These are phyloP conservation scores for Exobasidium rhododendri DNA, from an alignment of 1,284 basidiomycete genomes.

Conservation along the genomic window DNA sequence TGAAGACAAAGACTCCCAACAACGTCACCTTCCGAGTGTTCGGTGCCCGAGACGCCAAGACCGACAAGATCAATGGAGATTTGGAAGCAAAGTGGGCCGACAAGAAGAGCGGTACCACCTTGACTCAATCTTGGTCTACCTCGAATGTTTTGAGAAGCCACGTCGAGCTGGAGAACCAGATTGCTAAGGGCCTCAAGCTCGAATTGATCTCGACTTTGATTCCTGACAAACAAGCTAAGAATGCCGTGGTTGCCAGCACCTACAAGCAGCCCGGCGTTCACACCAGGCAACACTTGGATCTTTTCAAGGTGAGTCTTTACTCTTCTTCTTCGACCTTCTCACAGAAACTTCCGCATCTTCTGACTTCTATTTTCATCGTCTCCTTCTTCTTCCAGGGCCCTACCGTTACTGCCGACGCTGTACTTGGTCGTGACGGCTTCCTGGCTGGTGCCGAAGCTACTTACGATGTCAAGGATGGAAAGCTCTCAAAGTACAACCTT, in stretches of 20 bases:
- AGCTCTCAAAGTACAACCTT: conserved; percentile 84
- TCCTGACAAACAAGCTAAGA: conserved; percentile 69
- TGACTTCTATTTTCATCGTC: conserved; percentile 50
- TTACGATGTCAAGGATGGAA: conserved; percentile 93
- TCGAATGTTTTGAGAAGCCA: conserved; percentile 81
- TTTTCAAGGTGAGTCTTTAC: conserved; percentile 72
- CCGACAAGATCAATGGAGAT: conserved; percentile 52
- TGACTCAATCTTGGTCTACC: conserved; percentile 71
- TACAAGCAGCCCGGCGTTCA: conserved; percentile 98
- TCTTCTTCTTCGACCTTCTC: neutral
- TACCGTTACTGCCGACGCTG: conserved; percentile 82
- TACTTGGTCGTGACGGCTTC: conserved; percentile 95
- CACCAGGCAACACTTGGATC: conserved; percentile 83
- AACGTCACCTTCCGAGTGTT: conserved; percentile 57
- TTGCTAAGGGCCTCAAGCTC: conserved; percentile 93
- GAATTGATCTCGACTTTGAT: conserved; percentile 81
- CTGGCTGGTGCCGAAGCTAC: conserved; percentile 91
- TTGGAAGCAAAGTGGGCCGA: conserved; percentile 55
- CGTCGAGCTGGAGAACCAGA: conserved; percentile 94
- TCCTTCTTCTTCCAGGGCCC: conserved; percentile 80
- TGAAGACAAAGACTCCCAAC: conserved; percentile 88
- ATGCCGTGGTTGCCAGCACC: conserved; percentile 72
- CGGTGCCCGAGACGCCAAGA: conserved; percentile 53
- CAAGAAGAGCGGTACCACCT: conserved; percentile 51
- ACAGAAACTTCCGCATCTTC: neutral